These are phyloP conservation scores for Rugonectria rugulosa DNA, from an alignment of 2,329 filamentous ascomycete genomes.

Conservation along the genomic window DNA sequence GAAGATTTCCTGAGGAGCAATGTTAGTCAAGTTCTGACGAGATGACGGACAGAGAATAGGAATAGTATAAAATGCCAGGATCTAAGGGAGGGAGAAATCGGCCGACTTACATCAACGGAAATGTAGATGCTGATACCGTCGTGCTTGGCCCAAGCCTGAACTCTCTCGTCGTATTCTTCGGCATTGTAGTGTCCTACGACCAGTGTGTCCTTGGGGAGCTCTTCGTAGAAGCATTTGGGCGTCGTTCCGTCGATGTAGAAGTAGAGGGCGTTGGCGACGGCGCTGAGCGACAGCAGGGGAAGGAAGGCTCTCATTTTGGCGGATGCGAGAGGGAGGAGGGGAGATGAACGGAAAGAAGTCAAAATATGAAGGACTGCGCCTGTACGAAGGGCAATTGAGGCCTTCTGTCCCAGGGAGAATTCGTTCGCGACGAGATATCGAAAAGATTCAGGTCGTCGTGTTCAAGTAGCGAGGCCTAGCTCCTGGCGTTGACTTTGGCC, in stretches of 20 bases:
- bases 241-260: conserved; percentile 90
- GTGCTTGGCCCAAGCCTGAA: conserved; percentile 74
- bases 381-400: conserved; percentile 25
- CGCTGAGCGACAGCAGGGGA: conserved; percentile 70
- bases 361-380: no score
- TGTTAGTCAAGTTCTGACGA: conserved; percentile 11
- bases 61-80: neutral
- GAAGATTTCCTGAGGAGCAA: conserved; percentile 76
- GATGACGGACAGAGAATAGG: neutral
- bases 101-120: conserved; percentile 77
- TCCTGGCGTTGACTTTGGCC: conserved; percentile 23
- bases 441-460: conserved; percentile 12
- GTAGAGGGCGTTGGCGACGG: conserved; percentile 81
- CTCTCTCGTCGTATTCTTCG: conserved; percentile 80
- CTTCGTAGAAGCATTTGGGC: conserved; percentile 97
- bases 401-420: conserved; percentile 13
- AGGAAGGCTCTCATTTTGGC: conserved; percentile 66
- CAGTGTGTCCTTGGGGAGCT: conserved; percentile 95
- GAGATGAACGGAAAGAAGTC: neutral
- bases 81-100: neutral
- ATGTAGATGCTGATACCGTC: conserved; percentile 84
- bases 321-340: conserved; percentile 1
- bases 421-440: neutral
- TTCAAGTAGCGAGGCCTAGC: conserved; percentile 21
- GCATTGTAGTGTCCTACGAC: conserved; percentile 93